These are phyloP conservation scores for Turnera subulata DNA, from an alignment of 345 rosid genomes.

Conservation along the genomic window DNA sequence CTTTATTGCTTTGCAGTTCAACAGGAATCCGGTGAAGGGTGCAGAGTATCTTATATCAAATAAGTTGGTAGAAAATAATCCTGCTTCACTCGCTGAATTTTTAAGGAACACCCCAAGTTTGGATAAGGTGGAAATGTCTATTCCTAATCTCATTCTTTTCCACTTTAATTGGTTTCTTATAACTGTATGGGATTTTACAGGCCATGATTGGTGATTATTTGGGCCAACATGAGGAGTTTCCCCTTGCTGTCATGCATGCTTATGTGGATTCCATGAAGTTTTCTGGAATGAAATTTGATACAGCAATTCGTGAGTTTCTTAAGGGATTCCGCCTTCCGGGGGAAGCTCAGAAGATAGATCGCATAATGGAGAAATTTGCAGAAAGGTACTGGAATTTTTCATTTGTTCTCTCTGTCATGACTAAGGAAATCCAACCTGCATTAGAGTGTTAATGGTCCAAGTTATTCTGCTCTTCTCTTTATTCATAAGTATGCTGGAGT, in stretches of 20 bases:
- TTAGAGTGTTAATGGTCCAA: too few relatives aligned
- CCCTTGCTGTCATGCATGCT: conserved; percentile 97
- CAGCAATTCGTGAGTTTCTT: conserved; percentile 87
- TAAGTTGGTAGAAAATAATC: conserved; percentile 73
- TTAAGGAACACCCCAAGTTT: conserved; percentile 65
- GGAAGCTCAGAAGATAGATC: conserved; percentile 98
- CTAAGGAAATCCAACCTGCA: too few relatives aligned
- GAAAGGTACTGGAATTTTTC: conserved; percentile 53
- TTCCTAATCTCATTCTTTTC: conserved; percentile 14
- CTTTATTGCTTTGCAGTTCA: conserved; percentile 63
- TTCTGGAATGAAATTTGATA: conserved; percentile 81
- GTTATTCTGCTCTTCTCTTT: too few relatives aligned
- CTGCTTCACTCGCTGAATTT: conserved; percentile 83
- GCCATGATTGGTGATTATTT: conserved; percentile 91
- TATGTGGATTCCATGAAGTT: conserved; percentile 89
- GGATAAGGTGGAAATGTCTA: conserved; percentile 61
- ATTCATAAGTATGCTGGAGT: too few relatives aligned
- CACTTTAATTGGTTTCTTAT: conserved; percentile 21
- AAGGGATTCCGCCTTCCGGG: conserved; percentile 98
- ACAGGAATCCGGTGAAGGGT: conserved; percentile 77
- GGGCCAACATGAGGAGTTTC: conserved; percentile 98
- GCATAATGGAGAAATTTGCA: conserved; percentile 98
- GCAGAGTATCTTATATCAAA: conserved; percentile 67
- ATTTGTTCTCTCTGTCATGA: too few relatives aligned
- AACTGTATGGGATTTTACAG: conserved; percentile 50